Conservation (phyloP, 805 yeast species). For the Suhomyces sp. region DNA sequence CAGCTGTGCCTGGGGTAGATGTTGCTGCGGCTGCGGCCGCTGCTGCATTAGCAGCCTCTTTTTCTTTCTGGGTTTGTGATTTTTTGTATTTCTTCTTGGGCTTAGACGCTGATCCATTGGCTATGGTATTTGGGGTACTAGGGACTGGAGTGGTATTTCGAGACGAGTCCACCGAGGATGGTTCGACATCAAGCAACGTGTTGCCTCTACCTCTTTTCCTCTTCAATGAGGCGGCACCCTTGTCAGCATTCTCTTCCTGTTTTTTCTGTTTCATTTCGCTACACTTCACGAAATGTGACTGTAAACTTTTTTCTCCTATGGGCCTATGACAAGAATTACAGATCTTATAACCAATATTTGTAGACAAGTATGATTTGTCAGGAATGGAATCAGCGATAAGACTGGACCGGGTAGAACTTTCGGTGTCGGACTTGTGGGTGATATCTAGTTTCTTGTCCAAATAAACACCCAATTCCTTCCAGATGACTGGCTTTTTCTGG, state of each 20-base stretch:
- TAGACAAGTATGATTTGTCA: constrained; percentile 31
- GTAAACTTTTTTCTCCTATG: constrained; percentile 35
- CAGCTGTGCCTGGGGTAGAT: not conserved
- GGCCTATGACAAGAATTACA: constrained; percentile 42
- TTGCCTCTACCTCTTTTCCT: constrained; percentile 26
- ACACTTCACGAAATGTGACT: constrained; percentile 35
- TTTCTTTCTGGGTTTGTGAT: constrained; percentile 43
- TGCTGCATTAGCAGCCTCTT: constrained; percentile 47
- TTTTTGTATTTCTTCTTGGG: constrained; percentile 47
- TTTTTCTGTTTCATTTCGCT: constrained; percentile 38
- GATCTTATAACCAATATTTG: constrained; percentile 36
- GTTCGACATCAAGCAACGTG: constrained; percentile 31
- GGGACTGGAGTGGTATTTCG: constrained; percentile 40
- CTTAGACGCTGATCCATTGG: constrained; percentile 17
- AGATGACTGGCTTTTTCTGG: constrained; percentile 30
- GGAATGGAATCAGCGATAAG: constrained; percentile 22
- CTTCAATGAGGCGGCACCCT: constrained; percentile 18
- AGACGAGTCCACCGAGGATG: constrained; percentile 40
- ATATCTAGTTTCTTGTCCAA: constrained; percentile 38
- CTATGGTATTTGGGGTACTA: constrained; percentile 20
- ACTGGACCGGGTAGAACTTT: constrained; percentile 19
- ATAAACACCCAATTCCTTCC: constrained; percentile 47
- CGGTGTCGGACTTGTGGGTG: constrained; percentile 21
- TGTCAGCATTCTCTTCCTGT: constrained; percentile 16
- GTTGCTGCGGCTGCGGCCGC: constrained; percentile 41